Percentiles rank a stretch among this genome's conserved stretches.
Conservation (phyloP, 805 yeast genomes). For the Blastobotrys chiropterorum region DNA sequence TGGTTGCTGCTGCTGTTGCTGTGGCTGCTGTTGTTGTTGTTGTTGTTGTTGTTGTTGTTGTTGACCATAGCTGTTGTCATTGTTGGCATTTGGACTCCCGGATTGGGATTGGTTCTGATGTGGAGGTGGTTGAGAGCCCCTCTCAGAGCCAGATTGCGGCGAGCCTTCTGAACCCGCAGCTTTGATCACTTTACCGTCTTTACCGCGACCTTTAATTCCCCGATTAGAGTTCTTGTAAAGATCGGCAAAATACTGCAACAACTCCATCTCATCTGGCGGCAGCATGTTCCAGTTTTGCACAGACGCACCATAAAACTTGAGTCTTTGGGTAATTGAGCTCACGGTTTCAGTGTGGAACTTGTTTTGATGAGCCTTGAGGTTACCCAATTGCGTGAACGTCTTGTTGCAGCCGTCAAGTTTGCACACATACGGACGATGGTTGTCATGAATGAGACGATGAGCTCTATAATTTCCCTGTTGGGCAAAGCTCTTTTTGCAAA, state of each 20-base stretch:
- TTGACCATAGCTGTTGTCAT: constrained; percentile 29
- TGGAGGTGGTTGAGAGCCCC: constrained; percentile 4
- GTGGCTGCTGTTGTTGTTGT: constrained; percentile 19
- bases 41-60: constrained; percentile 29
- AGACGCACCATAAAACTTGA: constrained; percentile 25
- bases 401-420: constrained; percentile 76
- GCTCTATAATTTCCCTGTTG: constrained; percentile 91
- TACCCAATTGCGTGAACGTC: constrained; percentile 86
- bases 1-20: constrained; percentile 4
- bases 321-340: constrained; percentile 51
- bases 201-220: constrained; percentile 91
- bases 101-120: constrained; percentile 9
- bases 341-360: constrained; percentile 74
- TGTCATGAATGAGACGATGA: constrained; percentile 75
- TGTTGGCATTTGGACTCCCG: constrained; percentile 10
- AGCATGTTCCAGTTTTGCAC: constrained; percentile 31
- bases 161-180: background rate
- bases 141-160: constrained; percentile 3
- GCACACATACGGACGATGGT: constrained; percentile 73
- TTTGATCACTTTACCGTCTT: constrained; percentile 29
- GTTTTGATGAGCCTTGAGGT: constrained; percentile 90
- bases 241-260: constrained; percentile 71
- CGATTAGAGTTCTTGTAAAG: constrained; percentile 83
- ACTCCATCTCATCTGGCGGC: constrained; percentile 58
- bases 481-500: constrained; percentile 72